A percentile compares a stretch with the other conserved stretches of the same genome.
These are phyloP conservation scores for Cymodocea nodosa DNA, from an alignment of 116 monocot genomes.

Conservation along the genomic window DNA sequence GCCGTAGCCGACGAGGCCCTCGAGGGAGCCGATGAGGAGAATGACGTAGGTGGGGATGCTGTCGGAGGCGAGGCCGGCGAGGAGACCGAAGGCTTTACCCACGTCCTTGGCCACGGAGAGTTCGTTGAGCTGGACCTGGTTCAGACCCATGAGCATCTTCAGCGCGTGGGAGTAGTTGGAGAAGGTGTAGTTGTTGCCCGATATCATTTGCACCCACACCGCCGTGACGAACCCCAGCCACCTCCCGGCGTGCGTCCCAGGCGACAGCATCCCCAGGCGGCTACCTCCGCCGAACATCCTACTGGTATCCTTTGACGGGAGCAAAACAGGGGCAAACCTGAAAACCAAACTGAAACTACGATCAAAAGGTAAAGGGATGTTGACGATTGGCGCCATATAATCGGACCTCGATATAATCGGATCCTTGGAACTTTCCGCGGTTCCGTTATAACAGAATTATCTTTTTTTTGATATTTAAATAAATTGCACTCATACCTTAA, in stretches of 20 bases:
- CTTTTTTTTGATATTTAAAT: no score
- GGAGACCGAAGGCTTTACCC: conserved; percentile 89
- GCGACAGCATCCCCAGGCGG: neutral
- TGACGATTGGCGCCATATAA: no score
- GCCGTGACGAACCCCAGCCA: conserved; percentile 92
- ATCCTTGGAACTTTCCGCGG: no score
- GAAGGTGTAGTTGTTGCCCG: conserved; percentile 99
- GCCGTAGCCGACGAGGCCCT: conserved; percentile 83
- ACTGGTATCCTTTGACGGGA: no score
- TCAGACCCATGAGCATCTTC: conserved; percentile 73
- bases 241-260: conserved; percentile 4
- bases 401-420: no score
- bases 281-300: neutral
- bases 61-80: conserved; percentile 90
- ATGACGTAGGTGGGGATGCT: conserved; percentile 48
- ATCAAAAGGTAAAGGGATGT: no score
- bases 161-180: conserved; percentile 89
- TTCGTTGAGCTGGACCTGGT: conserved; percentile 68
- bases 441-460: no score
- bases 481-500: no score
- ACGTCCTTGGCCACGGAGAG: conserved; percentile 96
- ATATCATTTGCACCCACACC: conserved; percentile 95
- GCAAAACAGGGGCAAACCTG: no score
- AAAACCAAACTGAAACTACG: no score
- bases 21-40: conserved; percentile 76